These are phyloP conservation scores for Epichloe uncinata DNA, from an alignment of 2,329 filamentous ascomycete genomes.

Conservation along the genomic window DNA sequence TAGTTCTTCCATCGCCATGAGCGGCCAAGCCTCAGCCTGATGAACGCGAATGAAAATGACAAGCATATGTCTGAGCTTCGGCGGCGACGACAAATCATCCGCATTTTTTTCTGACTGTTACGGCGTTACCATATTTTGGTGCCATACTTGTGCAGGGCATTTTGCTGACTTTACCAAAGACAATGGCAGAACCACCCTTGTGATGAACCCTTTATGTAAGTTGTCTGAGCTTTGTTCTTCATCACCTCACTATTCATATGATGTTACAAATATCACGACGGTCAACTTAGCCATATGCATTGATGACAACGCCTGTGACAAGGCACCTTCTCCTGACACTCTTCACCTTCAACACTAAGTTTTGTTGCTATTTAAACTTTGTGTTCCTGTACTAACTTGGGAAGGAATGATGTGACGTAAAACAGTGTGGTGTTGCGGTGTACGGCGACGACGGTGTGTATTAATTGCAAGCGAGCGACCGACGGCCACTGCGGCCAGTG, in stretches of 20 bases:
- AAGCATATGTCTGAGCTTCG: conserved; percentile 94
- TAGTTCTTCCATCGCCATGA: conserved; percentile 9
- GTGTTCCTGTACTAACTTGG: conserved; percentile 3
- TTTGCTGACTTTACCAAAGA: conserved; percentile 1
- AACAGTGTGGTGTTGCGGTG: neutral
- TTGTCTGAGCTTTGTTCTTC: conserved; percentile 5
- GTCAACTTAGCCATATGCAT: conserved; percentile 35
- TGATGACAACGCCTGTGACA: conserved; percentile 35
- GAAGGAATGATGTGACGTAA: neutral
- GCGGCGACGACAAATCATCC: conserved; percentile 29
- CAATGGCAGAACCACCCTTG: neutral
- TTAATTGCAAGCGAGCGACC: neutral
- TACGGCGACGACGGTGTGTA: neutral
- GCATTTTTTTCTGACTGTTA: conserved; percentile 11
- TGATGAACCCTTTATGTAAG: conserved; percentile 11
- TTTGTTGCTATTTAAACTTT: neutral
- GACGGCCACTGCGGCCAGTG: neutral
- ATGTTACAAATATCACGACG: conserved; percentile 33
- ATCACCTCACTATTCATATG: conserved; percentile 16
- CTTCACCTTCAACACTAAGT: neutral
- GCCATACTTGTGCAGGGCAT: conserved; percentile 4
- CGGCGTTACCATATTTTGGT: conserved; percentile 5
- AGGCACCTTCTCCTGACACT: conserved; percentile 24
- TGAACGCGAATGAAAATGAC: conserved; percentile 78
- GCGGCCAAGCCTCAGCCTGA: conserved; percentile 38